Base-by-base conservation (phyloP, 2,329 filamentous ascomycete species). In the Fusarium veterinarium region DNA sequence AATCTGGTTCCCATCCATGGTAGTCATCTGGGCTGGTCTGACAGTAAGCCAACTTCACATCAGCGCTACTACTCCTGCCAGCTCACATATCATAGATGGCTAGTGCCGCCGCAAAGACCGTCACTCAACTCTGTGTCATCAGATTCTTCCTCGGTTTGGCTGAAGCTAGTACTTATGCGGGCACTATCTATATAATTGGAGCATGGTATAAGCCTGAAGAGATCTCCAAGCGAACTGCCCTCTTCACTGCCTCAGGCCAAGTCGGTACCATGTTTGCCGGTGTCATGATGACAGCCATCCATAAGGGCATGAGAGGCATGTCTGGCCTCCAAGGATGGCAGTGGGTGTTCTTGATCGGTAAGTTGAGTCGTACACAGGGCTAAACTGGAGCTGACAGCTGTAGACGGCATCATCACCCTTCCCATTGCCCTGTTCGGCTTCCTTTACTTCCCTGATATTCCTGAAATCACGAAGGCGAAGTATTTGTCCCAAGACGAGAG, bases 201-300 rank as follows among this genome's bases (percentile, higher is more conserved):
- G 79, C 85, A 0, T 90, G 89, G 88, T 91, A 90, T 19, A 90
- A 75, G 1, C 82, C 84, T 1, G 80, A 83, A 14, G 89, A 91
- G 66, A 85, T 91, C 0, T 87, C 87, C 1, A 91, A 91, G 74
- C 84, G 90, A 2, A 87, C 84, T 4, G 89, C 87, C 14, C 84
- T 91, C 20, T 91, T 91, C 75, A 89, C 87, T 9, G 84, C 86
- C 3, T 86, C 86, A 9, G 88, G 88, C 1, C 83, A 89, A 5
- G 86, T 86, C 0, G 89, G 88, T 0, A 88, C 84, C 0, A 88
- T 91, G 84, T 89, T 91, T 61, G 85, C 85, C 3, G 89, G 89
- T 0, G 87, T 89, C 53, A 85, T 90, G 69, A 88, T 89, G 76
- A 86, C 86, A 0, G 86, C 85, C 1, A 78, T 78, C 7, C 68